Evolutionary conservation across 352 stramenopile genomes (phyloP).

Genomic region (Globisporangium carolinianum): DNA sequence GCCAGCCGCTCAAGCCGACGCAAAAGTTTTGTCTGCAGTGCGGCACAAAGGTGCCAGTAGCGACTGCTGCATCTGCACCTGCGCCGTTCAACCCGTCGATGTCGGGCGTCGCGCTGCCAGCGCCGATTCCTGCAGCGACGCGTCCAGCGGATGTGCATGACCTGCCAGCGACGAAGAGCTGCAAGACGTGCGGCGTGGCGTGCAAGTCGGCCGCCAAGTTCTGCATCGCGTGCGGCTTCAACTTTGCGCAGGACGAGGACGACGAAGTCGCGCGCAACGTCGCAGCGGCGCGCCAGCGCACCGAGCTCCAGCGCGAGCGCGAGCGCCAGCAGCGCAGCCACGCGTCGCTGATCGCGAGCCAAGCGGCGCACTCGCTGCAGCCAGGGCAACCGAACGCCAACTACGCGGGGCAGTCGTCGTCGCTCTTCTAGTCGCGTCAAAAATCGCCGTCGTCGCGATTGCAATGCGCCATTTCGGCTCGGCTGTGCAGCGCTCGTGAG

Average conservation of each 20-base stretch:
- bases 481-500: background rate
- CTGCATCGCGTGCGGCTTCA: conserved; percentile 74
- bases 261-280: conserved; percentile 75
- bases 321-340: conserved; percentile 61
- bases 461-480: too few relatives aligned
- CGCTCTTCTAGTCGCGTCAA: conserved; percentile 1
- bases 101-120: conserved; percentile 33
- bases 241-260: conserved; percentile 70
- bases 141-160: conserved; percentile 11
- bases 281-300: conserved; percentile 42
- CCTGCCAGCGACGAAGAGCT: conserved; percentile 47
- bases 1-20: conserved; percentile 37
- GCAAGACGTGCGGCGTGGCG: conserved; percentile 49
- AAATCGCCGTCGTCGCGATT: too few relatives aligned
- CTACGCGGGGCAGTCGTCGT: conserved; percentile 7
- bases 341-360: conserved; percentile 59
- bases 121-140: conserved; percentile 44
- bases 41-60: conserved; percentile 42
- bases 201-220: conserved; percentile 81
- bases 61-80: conserved; percentile 1
- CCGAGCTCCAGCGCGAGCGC: conserved; percentile 36
- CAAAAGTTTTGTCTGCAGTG: conserved; percentile 81
- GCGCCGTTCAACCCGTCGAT: conserved; percentile 26
- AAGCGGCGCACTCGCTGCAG: conserved; percentile 41
- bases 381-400: conserved; percentile 11